These are phyloP conservation scores for Astraeus odoratus DNA, from an alignment of 768 basidiomycete species.

Conservation along the genomic window DNA sequence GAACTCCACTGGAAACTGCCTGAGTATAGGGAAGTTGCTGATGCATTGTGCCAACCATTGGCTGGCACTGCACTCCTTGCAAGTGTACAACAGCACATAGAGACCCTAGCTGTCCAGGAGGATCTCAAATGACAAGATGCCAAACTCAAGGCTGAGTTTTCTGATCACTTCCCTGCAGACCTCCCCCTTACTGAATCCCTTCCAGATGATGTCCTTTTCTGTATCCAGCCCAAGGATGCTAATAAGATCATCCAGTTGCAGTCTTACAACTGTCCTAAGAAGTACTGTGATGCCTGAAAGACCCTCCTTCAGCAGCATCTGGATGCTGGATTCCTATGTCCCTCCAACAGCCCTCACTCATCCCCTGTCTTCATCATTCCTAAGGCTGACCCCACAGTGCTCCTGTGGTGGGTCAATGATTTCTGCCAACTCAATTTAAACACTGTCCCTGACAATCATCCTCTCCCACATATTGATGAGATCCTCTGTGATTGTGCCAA, in stretches of 20 bases:
- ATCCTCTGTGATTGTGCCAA: conserved; percentile 6
- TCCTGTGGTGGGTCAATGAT: conserved; percentile 15
- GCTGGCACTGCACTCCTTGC: not conserved
- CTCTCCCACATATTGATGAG: conserved; percentile 15
- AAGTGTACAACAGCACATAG: not conserved
- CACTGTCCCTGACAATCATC: conserved; percentile 16
- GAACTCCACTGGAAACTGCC: not conserved
- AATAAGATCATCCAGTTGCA: conserved; percentile 7
- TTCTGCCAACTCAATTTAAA: conserved; percentile 13
- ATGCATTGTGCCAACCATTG: not conserved
- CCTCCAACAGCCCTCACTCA: conserved; percentile 19
- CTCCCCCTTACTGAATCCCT: conserved; percentile 14
- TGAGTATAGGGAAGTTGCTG: not conserved
- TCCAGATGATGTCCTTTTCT: conserved; percentile 10
- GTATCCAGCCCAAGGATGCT: conserved; percentile 11
- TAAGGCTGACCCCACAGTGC: conserved; percentile 9
- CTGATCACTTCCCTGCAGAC: not conserved
- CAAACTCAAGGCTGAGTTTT: not conserved
- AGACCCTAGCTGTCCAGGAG: not conserved
- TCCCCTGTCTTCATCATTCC: conserved; percentile 28
- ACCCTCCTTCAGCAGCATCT: conserved; percentile 27
- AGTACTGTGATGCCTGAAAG: conserved; percentile 23
- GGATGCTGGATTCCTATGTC: conserved; percentile 19
- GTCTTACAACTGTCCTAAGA: conserved; percentile 16
- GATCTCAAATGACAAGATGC: not conserved